Percentiles rank a stretch among this genome's conserved stretches.
Evolutionary conservation across 2,329 filamentous ascomycete genomes (phyloP).

Genomic region (Pseudocercospora cruenta): DNA sequence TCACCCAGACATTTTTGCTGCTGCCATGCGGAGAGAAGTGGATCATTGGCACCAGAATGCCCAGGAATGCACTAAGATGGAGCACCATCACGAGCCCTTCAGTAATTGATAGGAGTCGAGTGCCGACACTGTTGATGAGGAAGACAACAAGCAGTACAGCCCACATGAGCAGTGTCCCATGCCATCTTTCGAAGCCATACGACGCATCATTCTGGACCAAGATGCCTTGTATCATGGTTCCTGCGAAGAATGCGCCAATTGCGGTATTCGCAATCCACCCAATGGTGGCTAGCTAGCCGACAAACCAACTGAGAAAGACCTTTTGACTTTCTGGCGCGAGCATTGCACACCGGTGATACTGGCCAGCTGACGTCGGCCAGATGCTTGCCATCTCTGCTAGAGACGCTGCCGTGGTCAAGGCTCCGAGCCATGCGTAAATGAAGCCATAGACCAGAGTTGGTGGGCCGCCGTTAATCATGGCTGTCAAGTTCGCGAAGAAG

Average conservation of each 20-base stretch:
- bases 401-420: slow-evolving; percentile 18
- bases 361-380: slow-evolving; percentile 20
- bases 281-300: slow-evolving; percentile 45
- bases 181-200: slow-evolving; percentile 29
- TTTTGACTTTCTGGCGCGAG: slow-evolving; percentile 36
- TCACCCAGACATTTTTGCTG: slow-evolving; percentile 25
- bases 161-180: slow-evolving; percentile 32
- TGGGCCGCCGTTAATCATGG: slow-evolving; percentile 30
- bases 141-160: slow-evolving; percentile 29
- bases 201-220: slow-evolving; percentile 23
- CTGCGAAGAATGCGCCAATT: slow-evolving; percentile 24
- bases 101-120: slow-evolving; percentile 48
- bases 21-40: slow-evolving; percentile 20
- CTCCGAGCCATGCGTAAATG: slow-evolving; percentile 22
- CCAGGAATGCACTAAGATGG: slow-evolving; percentile 56
- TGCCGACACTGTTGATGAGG: slow-evolving; percentile 49
- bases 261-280: slow-evolving; percentile 33
- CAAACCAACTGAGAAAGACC: slow-evolving; percentile 49
- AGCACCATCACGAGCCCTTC: slow-evolving; percentile 54
- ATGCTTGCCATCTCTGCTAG: slow-evolving; percentile 29
- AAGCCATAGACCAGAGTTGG: slow-evolving; percentile 31
- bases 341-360: slow-evolving; percentile 26
- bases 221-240: slow-evolving; percentile 29
- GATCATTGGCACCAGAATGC: slow-evolving; percentile 41
- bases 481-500: slow-evolving; percentile 21